Conservation (phyloP, 108 stramenopile genomes). For the Parmales sp. region DNA sequence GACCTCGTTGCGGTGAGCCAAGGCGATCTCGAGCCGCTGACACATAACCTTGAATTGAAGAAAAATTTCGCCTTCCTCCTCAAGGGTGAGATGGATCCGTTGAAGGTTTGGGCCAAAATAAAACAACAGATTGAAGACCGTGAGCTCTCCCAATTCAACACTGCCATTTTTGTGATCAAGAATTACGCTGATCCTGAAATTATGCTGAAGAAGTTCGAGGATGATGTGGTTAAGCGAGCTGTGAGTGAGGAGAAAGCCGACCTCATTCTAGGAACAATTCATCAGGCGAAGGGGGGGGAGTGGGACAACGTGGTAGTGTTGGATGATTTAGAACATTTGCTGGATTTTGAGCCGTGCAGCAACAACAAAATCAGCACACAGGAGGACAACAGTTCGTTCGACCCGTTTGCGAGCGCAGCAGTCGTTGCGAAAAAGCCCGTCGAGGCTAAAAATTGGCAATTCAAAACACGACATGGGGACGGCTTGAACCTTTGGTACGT, state of each 20-base stretch:
- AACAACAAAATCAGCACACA: not conserved
- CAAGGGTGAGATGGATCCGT: too few species aligned
- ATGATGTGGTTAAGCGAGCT: not conserved
- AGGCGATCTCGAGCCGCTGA: too few species aligned
- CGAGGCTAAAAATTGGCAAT: not conserved
- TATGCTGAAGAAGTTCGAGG: not conserved
- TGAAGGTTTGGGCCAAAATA: too few species aligned
- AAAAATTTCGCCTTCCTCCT: too few species aligned
- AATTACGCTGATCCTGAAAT: too few species aligned
- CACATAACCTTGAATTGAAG: too few species aligned
- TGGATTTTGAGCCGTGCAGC: not conserved
- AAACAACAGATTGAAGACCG: too few species aligned
- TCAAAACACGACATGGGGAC: not conserved
- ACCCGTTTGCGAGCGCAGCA: too few species aligned
- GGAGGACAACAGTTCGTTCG: too few species aligned
- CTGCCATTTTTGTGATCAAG: too few species aligned
- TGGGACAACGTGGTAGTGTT: conserved; percentile 4
- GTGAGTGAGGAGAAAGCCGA: conserved; percentile 1
- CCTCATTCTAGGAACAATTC: not conserved
- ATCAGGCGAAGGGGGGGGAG: not conserved
- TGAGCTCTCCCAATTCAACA: too few species aligned
- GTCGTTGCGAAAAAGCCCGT: not conserved
- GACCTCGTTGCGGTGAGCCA: too few species aligned
- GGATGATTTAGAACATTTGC: not conserved
- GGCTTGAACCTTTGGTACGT: conserved; percentile 9